Evolutionary conservation across 371 early-diverging fungal species (phyloP), one percentile per base, ranked within the genome.

Genomic region (Choanephora cucurbitarum): DNA sequence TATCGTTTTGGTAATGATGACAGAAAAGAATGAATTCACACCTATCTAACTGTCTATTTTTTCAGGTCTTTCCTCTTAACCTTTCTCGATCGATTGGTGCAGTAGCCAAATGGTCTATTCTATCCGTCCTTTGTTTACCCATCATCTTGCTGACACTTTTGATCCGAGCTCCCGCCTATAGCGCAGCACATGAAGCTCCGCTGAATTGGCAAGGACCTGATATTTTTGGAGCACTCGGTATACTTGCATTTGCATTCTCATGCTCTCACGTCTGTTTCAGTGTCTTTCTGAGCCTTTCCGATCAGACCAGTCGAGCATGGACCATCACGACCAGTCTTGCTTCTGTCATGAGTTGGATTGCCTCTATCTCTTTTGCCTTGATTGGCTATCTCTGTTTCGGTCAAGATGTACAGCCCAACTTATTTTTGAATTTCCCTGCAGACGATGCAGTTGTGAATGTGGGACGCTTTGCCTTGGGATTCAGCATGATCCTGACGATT

Each of bases 241-340:
- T 85, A 49, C 82, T 85, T 76, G 82, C 83, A 1, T 85, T 85
- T 69, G 85, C 82, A 0, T 82, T 85, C 58, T 70, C 82, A 13
- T 83, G 81, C 22, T 67, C 79, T 21, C 85, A 85, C 57, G 80
- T 81, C 3, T 81, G 82, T 6, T 82, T 83, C 47, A 68, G 73
- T 49, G 83, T 80, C 53, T 85, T 68, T 44, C 51, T 77, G 44
- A 69, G 81, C 5, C 64, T 81, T 46, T 45, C 64, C 19, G 60
- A 78, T 34, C 83, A 79, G 31, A 62, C 79, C 3, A 59, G 74
- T 2, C 56, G 64, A 6, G 58, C 69, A 13, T 85, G 85, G 85
- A 70, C 47, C n/a, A 55, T 58, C 15, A 76, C 80, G 0, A 76
- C 81, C 1, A 60, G 62, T 8, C 45, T 79, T 10, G 74, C 85